A percentile compares a stretch with the other conserved stretches of the same genome.
Evolutionary conservation across 805 yeast genomes (phyloP).

Genomic region (Teunomyces funiuensis): DNA sequence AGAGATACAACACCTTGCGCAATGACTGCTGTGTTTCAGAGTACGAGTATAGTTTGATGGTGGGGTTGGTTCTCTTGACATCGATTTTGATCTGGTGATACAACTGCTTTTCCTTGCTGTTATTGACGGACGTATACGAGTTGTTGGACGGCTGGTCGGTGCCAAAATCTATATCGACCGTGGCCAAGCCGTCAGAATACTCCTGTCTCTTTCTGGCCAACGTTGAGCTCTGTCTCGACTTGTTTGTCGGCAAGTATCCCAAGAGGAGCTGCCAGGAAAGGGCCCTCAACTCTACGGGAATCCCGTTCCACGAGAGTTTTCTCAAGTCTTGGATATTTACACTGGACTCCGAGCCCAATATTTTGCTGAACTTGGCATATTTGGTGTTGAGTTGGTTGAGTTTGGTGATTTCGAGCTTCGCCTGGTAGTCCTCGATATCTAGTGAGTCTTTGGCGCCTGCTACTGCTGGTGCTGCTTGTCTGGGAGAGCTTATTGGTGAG

Average conservation of each 20-base stretch:
- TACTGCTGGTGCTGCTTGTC: not conserved
- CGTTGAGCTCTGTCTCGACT: constrained; percentile 68
- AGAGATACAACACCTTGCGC: constrained; percentile 78
- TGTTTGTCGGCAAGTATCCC: constrained; percentile 88
- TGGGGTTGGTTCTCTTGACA: constrained; percentile 91
- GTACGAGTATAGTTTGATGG: constrained; percentile 66
- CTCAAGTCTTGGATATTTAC: constrained; percentile 71
- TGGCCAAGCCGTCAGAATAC: constrained; percentile 71
- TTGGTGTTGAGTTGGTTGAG: constrained; percentile 61
- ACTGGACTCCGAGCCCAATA: constrained; percentile 47
- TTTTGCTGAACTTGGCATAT: constrained; percentile 63
- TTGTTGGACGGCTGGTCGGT: constrained; percentile 21
- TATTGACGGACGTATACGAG: constrained; percentile 16
- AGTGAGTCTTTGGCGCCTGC: constrained; percentile 29
- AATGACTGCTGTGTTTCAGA: constrained; percentile 74
- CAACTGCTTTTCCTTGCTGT: constrained; percentile 59
- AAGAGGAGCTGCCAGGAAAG: constrained; percentile 84
- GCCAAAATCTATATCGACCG: constrained; percentile 50
- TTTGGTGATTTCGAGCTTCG: constrained; percentile 50
- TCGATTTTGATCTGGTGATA: constrained; percentile 97
- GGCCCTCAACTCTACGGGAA: constrained; percentile 79
- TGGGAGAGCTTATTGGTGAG: not conserved
- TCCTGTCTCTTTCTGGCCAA: constrained; percentile 81
- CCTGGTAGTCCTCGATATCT: constrained; percentile 43
- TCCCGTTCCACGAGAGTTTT: constrained; percentile 90